phyloP scores from a whole-genome alignment of 2,329 filamentous ascomycete genomes.

The Verticillium isaacii region DNA sequence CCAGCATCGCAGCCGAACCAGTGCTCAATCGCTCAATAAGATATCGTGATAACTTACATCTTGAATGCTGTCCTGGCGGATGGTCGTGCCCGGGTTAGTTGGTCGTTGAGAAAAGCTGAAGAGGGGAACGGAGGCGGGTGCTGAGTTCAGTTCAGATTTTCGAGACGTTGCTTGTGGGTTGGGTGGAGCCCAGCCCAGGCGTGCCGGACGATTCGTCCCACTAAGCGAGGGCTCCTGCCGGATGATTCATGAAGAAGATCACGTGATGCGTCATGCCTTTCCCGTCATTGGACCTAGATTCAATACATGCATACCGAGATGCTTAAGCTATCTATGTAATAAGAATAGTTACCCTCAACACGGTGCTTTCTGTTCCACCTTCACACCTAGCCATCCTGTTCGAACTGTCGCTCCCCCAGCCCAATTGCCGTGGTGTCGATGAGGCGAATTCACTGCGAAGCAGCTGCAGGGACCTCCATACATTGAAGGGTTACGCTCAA shows the following conservation, averaged over 20 bases:
- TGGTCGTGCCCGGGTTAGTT: constrained; percentile 25
- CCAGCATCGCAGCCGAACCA: background rate
- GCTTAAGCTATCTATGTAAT: background rate
- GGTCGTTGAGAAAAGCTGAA: constrained; percentile 28
- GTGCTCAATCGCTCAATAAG: background rate
- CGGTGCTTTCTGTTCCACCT: background rate
- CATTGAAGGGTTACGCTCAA: no score
- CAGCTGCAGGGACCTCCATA: no score
- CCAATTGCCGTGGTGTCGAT: no score
- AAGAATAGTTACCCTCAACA: background rate
- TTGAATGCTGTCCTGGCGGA: constrained; percentile 30
- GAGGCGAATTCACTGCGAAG: no score
- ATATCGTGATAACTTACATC: constrained; percentile 28
- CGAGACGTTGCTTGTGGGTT: constrained; percentile 35
- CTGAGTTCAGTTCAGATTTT: constrained; percentile 24
- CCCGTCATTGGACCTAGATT: background rate
- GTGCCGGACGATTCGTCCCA: constrained; percentile 12
- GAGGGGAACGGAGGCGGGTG: constrained; percentile 25
- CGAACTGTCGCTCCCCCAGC: no score
- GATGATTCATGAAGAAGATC: constrained; percentile 20
- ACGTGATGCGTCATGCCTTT: background rate
- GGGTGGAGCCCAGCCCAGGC: constrained; percentile 27
- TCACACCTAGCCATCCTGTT: no score
- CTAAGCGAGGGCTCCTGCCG: constrained; percentile 35
- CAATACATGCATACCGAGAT: background rate